Base-by-base conservation (phyloP, 176 grass and related monocot genomes). In the Alloteropsis semialata region DNA sequence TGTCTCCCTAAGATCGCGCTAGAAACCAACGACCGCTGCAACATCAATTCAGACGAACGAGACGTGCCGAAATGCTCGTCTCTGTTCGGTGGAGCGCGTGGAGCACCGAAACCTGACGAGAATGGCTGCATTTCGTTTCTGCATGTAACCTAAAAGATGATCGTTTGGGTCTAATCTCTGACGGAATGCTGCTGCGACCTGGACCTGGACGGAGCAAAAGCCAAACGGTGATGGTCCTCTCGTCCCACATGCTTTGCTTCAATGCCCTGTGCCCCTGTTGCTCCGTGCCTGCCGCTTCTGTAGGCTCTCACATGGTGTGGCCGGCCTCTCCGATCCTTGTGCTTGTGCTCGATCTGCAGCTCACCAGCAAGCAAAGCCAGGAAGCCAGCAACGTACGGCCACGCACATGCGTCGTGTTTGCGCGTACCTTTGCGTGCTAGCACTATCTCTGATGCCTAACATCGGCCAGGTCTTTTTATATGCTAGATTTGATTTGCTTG, bases 291-390 rank as follows among this genome's bases (percentile, higher is more conserved):
- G 65, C 8, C 17, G 33, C 32, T 71, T 62, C 85, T 25, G 25
- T 25, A 21, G 38, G 19, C 38, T 17, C n/a, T 58, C 86, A 65
- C 74, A 61, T 88, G 85, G 62, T 21, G 63, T 76, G 79, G 39
- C 73, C 43, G n/a, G n/a, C n/a, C n/a, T n/a, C 27, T 22, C 37
- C n/a, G n/a, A n/a, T 57, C 19, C 5, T 37, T 51, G 2, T 5
- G 34, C 11, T 81, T n/a, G n/a, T n/a, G n/a, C n/a, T n/a, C n/a
- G n/a, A n/a, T n/a, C n/a, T n/a, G n/a, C n/a, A n/a, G n/a, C n/a
- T n/a, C n/a, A n/a, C n/a, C 59, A 3, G 25, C 68, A 56, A 56
- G 53, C 72, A 79, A 29, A 43, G 33, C 34, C 28, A 21, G 22
- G 1, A 84, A 39, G 37, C 24, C 19, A 19, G 14, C 1, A 74